Base-by-base conservation (phyloP, 768 basidiomycete species). In the Austroboletus festivus region DNA sequence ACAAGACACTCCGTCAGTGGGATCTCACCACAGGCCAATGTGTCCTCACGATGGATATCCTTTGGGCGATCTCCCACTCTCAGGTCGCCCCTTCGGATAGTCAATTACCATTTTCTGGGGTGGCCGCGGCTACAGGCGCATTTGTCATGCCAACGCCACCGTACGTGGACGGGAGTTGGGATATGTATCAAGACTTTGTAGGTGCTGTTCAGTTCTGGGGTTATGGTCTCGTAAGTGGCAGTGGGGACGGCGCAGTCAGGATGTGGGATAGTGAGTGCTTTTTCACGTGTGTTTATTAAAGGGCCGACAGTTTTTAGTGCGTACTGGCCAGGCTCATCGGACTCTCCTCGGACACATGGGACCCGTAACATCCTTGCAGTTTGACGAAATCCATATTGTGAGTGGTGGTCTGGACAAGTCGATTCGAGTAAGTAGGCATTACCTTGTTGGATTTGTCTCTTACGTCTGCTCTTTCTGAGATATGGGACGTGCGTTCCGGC, bases 121-220 rank as follows among this genome's bases (percentile, higher is more conserved):
- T 78, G 1, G 69, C 78, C 0, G 78, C 82, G 0, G 75, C 80
- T 1, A 73, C 80, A 13, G 85, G 82, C 37, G 70, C 75, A 18
- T 93, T 95, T 62, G 79, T 85, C 0, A 81, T 93, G 3, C 88
- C 90, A 24, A 93, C 83, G 0, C 92, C 93, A 21, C 89, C 91
- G 1, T 89, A 82, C 54, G 83, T 89, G 0, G 93, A 96, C 63
- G 93, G 92, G 5, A 88, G 81, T 50, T 91, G 89, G 85, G 93
- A 95, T 51, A 84, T 91, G 80, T 96, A 95, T 65, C 84, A 93
- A 65, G 94, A 99, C 67, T 98, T 95, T 63, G 93, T 99, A 8
- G 96, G 96, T 3, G 92, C 89, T 4, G 87, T 98, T 37, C 96
- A 98, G 65, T 97, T 97, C 65, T 98, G 96, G 95, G 94, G 93